Base-by-base conservation (phyloP, 2,329 filamentous ascomycete genomes). In the Claviceps pazoutovae region DNA sequence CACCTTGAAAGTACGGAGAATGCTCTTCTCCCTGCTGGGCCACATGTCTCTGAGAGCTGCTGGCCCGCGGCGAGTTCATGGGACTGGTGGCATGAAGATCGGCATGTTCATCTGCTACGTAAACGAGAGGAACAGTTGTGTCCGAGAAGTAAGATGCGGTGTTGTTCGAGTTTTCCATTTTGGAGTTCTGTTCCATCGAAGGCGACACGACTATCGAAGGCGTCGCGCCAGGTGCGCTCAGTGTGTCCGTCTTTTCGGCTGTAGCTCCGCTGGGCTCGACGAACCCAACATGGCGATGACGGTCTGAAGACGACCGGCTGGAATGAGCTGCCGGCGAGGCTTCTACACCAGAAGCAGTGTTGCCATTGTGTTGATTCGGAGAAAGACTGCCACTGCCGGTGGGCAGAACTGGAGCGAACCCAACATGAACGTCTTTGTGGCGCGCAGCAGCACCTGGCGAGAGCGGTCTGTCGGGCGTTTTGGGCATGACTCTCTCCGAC, bases 241-340 rank as follows among this genome's bases (percentile, higher is more conserved):
- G n/a, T 5, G 34, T 17, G 21, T 47, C 51, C 39, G 5, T 16
- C 4, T 55, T 55, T 14, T 58, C 55, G 5, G 37, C 23, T n/a
- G 58, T 53, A 6, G 52, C 52, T 16, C 14, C 21, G 43, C 21
- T n/a, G 2, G 53, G 46, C 50, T 60, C 59, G 5, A 72, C 74
- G 61, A 84, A 83, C 3, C 77, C 80, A 38, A 84, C 78, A 57
- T 80, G 79, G 7, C 71, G 67, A 44, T 69, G 26, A 14, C 43
- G 21, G 14, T 16, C 19, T n/a, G 43, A 9, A 45, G 45, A 47
- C 1, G 23, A 36, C 5, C 30, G 46, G 13, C 6, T 17, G 26
- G 44, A 52, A 41, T 56, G 56, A 37, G 60, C 56, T 47, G 62
- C 58, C 54, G 48, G 19, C 48, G 56, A 38, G 49, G 52, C 37